These are phyloP conservation scores for Coprinopsis cinerea DNA, from an alignment of 768 basidiomycete species.

Conservation along the genomic window DNA sequence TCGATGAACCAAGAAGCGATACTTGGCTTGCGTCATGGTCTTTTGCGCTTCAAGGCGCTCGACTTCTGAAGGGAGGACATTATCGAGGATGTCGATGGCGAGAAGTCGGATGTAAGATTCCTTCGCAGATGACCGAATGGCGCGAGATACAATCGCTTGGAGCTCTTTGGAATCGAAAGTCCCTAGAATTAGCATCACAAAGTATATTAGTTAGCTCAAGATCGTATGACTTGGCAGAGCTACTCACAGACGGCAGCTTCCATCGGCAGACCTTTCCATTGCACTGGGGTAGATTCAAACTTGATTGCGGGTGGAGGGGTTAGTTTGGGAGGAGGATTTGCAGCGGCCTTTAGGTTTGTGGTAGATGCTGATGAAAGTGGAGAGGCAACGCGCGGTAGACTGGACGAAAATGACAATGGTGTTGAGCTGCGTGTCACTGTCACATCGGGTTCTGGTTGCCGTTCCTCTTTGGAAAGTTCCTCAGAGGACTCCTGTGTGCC, in stretches of 20 bases:
- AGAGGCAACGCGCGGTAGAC: slow-evolving; percentile 3
- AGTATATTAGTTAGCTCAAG: background rate
- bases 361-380: slow-evolving; percentile 13
- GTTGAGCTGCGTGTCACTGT: background rate
- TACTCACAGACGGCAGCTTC: slow-evolving; percentile 57
- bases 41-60: slow-evolving; percentile 51
- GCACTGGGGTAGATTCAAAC: slow-evolving; percentile 52
- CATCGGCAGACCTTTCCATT: slow-evolving; percentile 63
- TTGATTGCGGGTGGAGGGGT: slow-evolving; percentile 44
- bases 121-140: slow-evolving; percentile 61
- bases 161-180: slow-evolving; percentile 57
- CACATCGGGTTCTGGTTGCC: background rate
- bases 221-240: background rate
- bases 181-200: slow-evolving; percentile 27
- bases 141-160: slow-evolving; percentile 65
- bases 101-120: slow-evolving; percentile 71
- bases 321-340: slow-evolving; percentile 28
- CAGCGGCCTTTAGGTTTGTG: slow-evolving; percentile 5
- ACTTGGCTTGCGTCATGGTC: slow-evolving; percentile 52
- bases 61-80: slow-evolving; percentile 50
- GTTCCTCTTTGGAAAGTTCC: no score
- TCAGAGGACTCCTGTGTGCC: no score
- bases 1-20: slow-evolving; percentile 60
- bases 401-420: background rate
- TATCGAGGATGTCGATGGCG: slow-evolving; percentile 55